Evolutionary conservation across 495 filamentous ascomycete species (phyloP).

Genomic region (Apodospora peruviana): DNA sequence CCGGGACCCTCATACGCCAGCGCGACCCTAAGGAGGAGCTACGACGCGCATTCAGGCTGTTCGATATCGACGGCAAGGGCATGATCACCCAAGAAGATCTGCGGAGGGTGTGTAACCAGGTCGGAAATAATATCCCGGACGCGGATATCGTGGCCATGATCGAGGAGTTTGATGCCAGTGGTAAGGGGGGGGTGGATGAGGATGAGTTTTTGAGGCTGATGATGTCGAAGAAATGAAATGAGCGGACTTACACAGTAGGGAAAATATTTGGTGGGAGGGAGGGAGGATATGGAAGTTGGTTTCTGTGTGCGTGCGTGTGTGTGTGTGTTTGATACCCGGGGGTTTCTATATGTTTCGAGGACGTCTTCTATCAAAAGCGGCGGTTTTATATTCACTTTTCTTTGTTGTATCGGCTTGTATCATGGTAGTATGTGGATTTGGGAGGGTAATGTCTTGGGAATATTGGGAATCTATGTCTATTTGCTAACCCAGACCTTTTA

Average conservation of each 20-base stretch:
- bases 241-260: too few species aligned
- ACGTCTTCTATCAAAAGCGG: too few species aligned
- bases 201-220: conserved; percentile 74
- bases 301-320: too few species aligned
- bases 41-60: conserved; percentile 81
- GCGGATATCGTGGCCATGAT: conserved; percentile 94
- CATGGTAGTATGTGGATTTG: too few species aligned
- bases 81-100: conserved; percentile 83
- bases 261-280: conserved; percentile 5
- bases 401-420: too few species aligned
- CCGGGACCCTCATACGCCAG: conserved; percentile 70
- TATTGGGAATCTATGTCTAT: too few species aligned
- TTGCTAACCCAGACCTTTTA: too few species aligned
- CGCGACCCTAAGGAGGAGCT: conserved; percentile 91
- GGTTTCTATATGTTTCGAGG: too few species aligned
- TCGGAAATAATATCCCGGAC: conserved; percentile 88
- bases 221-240: conserved; percentile 30
- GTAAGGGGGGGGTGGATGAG: conserved; percentile 78
- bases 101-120: conserved; percentile 77
- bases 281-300: neutral
- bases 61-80: conserved; percentile 70
- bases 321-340: neutral
- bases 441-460: too few species aligned
- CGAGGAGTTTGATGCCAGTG: conserved; percentile 96
- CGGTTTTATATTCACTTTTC: too few species aligned